A percentile compares a stretch with the other conserved stretches of the same genome.
Conservation (phyloP, 1,284 basidiomycete species). For the Cutaneotrichosporon daszewskae region DNA sequence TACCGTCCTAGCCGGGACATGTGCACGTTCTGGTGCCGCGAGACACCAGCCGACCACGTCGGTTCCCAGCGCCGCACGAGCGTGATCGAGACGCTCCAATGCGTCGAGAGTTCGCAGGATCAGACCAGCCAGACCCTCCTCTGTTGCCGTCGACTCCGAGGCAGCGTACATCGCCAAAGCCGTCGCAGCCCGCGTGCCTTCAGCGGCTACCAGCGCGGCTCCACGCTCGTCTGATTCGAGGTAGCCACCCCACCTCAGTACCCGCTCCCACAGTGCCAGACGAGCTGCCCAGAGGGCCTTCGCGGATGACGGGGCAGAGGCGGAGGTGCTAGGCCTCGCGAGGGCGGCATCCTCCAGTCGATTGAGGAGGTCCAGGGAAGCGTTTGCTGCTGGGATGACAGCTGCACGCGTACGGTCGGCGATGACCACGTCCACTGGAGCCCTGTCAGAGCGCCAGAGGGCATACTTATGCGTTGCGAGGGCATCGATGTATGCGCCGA, state of each 20-base stretch:
- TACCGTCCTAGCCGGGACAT: conserved; percentile 12
- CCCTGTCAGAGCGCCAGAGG: conserved; percentile 28
- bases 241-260: conserved; percentile 41
- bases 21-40: conserved; percentile 16
- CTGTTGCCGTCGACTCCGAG: conserved; percentile 7
- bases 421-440: conserved; percentile 32
- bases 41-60: conserved; percentile 32
- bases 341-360: conserved; percentile 13
- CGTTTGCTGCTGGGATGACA: conserved; percentile 20
- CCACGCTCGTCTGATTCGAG: conserved; percentile 35
- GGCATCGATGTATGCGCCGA: conserved; percentile 20
- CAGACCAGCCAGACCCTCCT: conserved; percentile 14
- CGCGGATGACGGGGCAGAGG: background rate
- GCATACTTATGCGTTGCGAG: conserved; percentile 24
- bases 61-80: conserved; percentile 18
- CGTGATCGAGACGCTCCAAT: conserved; percentile 33
- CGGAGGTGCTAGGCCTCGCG: background rate
- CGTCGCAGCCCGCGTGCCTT: conserved; percentile 15
- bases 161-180: conserved; percentile 16
- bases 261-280: conserved; percentile 22
- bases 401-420: conserved; percentile 31
- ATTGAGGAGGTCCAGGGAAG: conserved; percentile 17
- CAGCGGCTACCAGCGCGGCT: conserved; percentile 18
- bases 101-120: conserved; percentile 17
- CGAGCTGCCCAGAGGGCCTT: conserved; percentile 16